Base-by-base conservation (phyloP, 805 yeast species). In the Wickerhamiella sergipiensis region DNA sequence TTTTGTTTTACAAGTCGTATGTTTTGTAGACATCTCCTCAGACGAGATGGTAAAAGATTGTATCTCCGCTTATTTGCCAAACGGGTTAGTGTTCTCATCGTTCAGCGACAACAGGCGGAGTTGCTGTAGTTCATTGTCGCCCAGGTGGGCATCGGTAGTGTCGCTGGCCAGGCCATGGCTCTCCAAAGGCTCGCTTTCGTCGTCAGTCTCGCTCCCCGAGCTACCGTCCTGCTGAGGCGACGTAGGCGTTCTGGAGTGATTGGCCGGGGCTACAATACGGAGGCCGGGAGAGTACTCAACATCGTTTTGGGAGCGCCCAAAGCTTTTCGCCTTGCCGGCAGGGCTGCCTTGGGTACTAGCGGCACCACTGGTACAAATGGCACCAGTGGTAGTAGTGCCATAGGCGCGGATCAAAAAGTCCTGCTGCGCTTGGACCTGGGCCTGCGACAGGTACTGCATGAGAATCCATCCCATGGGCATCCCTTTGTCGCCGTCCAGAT, bases 381-480 rank as follows among this genome's bases (percentile, higher is more conserved):
- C n/a, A n/a, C n/a, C 33, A 12, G 12, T 29, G 15, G 4, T 12
- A 29, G 4, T 29, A 12, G 12, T 7, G 3, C 33, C 33, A 29
- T 36, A 36, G 7, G 40, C 9, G 19, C 19, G 40, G 19, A 10
- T 10, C 7, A 36, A 17, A n/a, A n/a, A 36, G 19, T 17, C 40
- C 9, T 17, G 40, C 7, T 36, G 40, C 7, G 19, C 40, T 36
- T 36, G 40, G 18, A 26, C 29, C 9, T 43, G 46, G 13, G 29
- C 23, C 17, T 43, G 29, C 12, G 46, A n/a, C 33, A 43, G 24
- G 18, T 40, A 40, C 17, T 43, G 29, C 23, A 43, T 12, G 10
- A 43, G 31, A n/a, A 43, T 23, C 46, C 46, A 43, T 4, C 47
- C 47, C 38, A 45, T 24, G 15, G 47, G 47, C 38, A 45, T 29